These are phyloP conservation scores for Nicotiana noctiflora DNA, from an alignment of 257 asterid genomes.

Conservation along the genomic window DNA sequence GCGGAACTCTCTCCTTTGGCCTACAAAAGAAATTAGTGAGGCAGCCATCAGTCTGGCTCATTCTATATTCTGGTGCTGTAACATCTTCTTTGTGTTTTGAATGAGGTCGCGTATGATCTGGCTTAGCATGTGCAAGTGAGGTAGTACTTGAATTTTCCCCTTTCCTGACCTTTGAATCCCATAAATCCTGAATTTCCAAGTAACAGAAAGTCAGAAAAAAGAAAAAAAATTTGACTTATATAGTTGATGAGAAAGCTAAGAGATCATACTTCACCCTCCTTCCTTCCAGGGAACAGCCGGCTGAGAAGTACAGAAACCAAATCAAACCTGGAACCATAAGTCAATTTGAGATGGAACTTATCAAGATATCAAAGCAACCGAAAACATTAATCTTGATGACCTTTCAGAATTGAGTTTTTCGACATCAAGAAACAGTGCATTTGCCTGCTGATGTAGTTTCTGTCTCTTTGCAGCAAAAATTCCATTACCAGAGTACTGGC, in stretches of 20 bases:
- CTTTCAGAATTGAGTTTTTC: slow-evolving; percentile 37
- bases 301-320: slow-evolving; percentile 45
- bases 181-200: slow-evolving; percentile 12
- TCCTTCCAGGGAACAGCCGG: slow-evolving; percentile 44
- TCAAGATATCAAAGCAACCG: slow-evolving; percentile 15
- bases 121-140: slow-evolving; percentile 19
- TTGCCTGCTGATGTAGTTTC: slow-evolving; percentile 46
- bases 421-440: slow-evolving; percentile 29
- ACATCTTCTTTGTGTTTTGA: slow-evolving; percentile 23
- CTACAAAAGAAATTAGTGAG: slow-evolving; percentile 24
- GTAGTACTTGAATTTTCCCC: slow-evolving; percentile 21
- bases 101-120: slow-evolving; percentile 24
- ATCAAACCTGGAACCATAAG: slow-evolving; percentile 49
- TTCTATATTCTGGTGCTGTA: neutral
- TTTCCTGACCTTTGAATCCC: slow-evolving; percentile 27
- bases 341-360: slow-evolving; percentile 15
- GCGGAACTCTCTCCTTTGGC: slow-evolving; percentile 22
- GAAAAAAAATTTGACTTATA: neutral
- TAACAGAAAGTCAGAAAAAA: neutral
- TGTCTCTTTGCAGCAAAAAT: slow-evolving; percentile 52
- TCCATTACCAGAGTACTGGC: slow-evolving; percentile 40
- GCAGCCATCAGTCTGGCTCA: slow-evolving; percentile 19
- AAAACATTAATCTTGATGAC: slow-evolving; percentile 28
- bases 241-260: slow-evolving; percentile 12
- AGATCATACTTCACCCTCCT: slow-evolving; percentile 34